Conservation (phyloP, 345 rosid species). For the Nasturtium officinale region DNA sequence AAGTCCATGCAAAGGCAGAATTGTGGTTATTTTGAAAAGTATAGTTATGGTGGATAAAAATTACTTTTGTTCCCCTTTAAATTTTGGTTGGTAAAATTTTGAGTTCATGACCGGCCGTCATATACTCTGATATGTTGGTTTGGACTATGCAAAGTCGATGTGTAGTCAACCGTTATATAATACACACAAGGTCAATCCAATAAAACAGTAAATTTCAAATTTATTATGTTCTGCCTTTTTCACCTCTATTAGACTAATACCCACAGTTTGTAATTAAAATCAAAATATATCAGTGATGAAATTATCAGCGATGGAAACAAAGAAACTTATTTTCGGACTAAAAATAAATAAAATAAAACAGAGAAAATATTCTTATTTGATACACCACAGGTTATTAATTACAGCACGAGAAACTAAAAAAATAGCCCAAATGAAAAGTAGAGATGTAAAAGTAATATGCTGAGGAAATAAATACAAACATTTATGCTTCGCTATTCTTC, state of each 20-base stretch:
- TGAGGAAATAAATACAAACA: conserved; percentile 37
- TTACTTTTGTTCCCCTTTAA: too few species aligned
- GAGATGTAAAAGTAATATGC: conserved; percentile 34
- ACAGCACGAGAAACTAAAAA: conserved; percentile 41
- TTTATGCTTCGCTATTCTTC: conserved; percentile 34
- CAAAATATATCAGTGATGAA: neutral
- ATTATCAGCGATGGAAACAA: conserved; percentile 30
- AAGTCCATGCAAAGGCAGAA: too few species aligned
- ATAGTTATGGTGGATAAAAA: too few species aligned
- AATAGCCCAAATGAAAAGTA: conserved; percentile 22
- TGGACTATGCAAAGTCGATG: too few species aligned
- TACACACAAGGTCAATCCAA: too few species aligned
- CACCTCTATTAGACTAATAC: neutral
- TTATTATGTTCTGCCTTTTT: neutral
- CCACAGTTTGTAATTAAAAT: neutral
- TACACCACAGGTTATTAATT: conserved; percentile 31
- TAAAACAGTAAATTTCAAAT: too few species aligned
- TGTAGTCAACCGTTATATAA: too few species aligned
- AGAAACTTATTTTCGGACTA: neutral
- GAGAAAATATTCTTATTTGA: conserved; percentile 27
- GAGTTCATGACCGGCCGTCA: too few species aligned
- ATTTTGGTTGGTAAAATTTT: too few species aligned
- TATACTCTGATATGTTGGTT: too few species aligned
- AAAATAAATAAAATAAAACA: neutral
- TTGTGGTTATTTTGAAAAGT: neutral